Percentiles rank a stretch among this genome's conserved stretches.
Conservation (phyloP, 345 rosid species). For the Zanthoxylum bungeanum region DNA sequence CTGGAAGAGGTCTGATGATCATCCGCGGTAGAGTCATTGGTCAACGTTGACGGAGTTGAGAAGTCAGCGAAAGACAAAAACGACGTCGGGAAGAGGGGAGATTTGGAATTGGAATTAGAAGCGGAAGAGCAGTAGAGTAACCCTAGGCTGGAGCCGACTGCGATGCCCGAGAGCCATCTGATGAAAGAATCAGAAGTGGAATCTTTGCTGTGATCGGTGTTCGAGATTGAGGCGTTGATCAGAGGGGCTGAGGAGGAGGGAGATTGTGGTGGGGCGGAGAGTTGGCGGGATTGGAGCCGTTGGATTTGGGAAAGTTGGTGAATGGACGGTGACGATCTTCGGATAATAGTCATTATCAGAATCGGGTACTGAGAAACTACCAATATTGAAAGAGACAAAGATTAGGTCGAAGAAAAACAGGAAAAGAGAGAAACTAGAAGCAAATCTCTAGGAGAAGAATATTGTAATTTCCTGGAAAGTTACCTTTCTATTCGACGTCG, state of each 20-base stretch:
- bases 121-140: slow-evolving; percentile 42
- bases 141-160: slow-evolving; percentile 60
- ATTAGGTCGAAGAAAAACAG: not conserved
- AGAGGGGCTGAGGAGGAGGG: slow-evolving; percentile 30
- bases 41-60: slow-evolving; percentile 26
- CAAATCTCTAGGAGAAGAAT: too few relatives aligned
- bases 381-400: not conserved
- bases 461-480: too few relatives aligned
- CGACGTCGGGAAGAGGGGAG: slow-evolving; percentile 28
- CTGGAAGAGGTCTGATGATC: slow-evolving; percentile 21
- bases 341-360: slow-evolving; percentile 36
- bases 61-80: slow-evolving; percentile 45
- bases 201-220: slow-evolving; percentile 10
- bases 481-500: not conserved
- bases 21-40: slow-evolving; percentile 24
- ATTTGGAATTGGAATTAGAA: slow-evolving; percentile 29
- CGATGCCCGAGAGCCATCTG: slow-evolving; percentile 53
- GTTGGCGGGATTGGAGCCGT: slow-evolving; percentile 41
- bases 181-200: slow-evolving; percentile 18
- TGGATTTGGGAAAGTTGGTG: slow-evolving; percentile 33
- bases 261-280: slow-evolving; percentile 27
- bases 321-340: slow-evolving; percentile 41
- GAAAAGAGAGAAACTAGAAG: too few relatives aligned
- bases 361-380: not conserved
- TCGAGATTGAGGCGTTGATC: slow-evolving; percentile 15